Conservation (phyloP, 179 eudicot species). For the Beta corolliflora region DNA sequence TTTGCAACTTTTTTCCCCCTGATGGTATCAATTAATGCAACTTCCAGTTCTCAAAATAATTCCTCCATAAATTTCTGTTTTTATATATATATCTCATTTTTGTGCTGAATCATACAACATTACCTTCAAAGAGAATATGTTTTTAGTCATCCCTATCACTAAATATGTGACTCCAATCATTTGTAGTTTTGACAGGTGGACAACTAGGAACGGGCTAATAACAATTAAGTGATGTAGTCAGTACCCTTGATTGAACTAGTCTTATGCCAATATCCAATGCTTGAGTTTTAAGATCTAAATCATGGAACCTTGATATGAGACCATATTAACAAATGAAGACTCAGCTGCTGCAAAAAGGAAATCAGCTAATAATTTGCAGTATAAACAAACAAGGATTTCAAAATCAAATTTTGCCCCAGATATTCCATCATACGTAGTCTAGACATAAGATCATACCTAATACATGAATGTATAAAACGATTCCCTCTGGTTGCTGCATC, state of each 20-base stretch:
- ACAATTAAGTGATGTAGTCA: not conserved
- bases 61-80: not conserved
- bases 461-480: conserved; percentile 84
- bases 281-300: not conserved
- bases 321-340: not conserved
- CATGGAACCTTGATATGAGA: not conserved
- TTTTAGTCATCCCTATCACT: not conserved
- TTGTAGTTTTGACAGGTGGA: not conserved
- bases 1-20: not conserved
- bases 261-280: not conserved
- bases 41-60: not conserved
- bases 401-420: not conserved
- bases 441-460: conserved; percentile 53
- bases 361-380: not conserved
- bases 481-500: conserved; percentile 91
- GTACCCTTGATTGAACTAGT: not conserved
- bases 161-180: not conserved
- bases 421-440: not conserved
- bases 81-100: too few relatives aligned
- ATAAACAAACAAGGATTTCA: conserved; percentile 6
- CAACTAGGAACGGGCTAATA: not conserved
- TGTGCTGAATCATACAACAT: not conserved
- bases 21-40: not conserved
- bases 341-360: not conserved
- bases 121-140: not conserved